Evolutionary conservation across 148 eudicot species (phyloP), one percentile per base, ranked within the genome.

Genomic region (Chenopodium suecicum): DNA sequence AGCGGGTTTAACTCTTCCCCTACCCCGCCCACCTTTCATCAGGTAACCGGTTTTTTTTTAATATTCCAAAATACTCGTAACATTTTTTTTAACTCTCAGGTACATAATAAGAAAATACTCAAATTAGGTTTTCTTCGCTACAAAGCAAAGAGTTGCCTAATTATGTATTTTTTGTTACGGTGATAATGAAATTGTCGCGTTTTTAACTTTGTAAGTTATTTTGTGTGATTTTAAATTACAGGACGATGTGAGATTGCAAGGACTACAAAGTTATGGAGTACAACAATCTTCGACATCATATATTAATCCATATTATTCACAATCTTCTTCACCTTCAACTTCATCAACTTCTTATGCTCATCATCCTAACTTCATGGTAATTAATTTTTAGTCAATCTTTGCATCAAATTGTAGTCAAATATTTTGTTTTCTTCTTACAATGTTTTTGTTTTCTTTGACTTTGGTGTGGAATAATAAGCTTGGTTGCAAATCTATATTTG

Each of bases 311-410:
- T 73, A 81, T 78, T 78, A 81, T 78, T 73, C 84, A 78, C 84
- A 81, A 81, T 81, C 79, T 52, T 79, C 76, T 70, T 81, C 75
- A 58, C 79, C 87, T 44, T 78, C 87, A 34, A 85, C 84, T 74
- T 81, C 87, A 1, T 52, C 62, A 56, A 56, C 86, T 13, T 54
- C 82, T 9, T 81, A 78, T 68, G 82, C 44, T 60, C 75, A 78
- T 56, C 82, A 85, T 73, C 87, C 87, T 66, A 73, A 84, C 14
- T 77, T 37, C 79, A 81, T 66, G 84, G 86, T 84, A 81, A 31
- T 31, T 41, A 41, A 77, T 23, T 37, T 71, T 71, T 34, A 56
- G 62, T 56, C 62, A 56, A 56, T 13, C 3, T 56, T 56, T 56
- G 62, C 19, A 17, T 16, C 22, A 56, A 17, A 16, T 56, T 56